phyloP scores from a whole-genome alignment of 345 rosid species.

The Chamaenerion angustifolium region DNA sequence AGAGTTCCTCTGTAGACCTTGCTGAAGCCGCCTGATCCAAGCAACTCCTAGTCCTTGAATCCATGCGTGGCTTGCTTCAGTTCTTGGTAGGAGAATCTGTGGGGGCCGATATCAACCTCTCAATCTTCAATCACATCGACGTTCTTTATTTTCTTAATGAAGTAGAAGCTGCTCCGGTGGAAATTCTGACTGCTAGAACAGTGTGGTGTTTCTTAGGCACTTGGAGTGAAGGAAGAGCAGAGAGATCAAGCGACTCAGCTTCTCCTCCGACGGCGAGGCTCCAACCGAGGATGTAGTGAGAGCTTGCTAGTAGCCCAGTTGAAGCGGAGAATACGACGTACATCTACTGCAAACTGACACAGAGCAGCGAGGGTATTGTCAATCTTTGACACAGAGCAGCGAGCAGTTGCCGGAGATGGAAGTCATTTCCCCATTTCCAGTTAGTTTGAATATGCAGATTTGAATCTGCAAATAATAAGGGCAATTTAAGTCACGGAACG shows the following conservation, averaged over 20 bases:
- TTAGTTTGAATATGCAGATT: no score
- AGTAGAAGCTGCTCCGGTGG: constrained; percentile 18
- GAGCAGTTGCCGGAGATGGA: no score
- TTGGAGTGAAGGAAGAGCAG: constrained; percentile 56
- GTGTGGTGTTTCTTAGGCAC: constrained; percentile 16
- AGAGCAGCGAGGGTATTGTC: no score
- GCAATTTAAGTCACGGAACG: no score
- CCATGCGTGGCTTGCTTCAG: constrained; percentile 60
- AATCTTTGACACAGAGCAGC: no score
- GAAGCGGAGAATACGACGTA: constrained; percentile 83
- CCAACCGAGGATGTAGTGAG: constrained; percentile 81
- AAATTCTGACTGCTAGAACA: constrained; percentile 18
- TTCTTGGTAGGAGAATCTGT: constrained; percentile 50
- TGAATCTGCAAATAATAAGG: no score
- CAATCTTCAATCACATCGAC: constrained; percentile 63
- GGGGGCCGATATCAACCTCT: constrained; percentile 74
- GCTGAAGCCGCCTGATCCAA: constrained; percentile 81
- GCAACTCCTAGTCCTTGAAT: constrained; percentile 50
- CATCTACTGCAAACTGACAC: no score
- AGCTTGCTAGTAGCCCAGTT: constrained; percentile 69
- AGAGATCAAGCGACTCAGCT: constrained; percentile 34
- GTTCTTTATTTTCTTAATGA: constrained; percentile 28
- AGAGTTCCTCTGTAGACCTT: constrained; percentile 64
- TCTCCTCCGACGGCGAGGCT: constrained; percentile 52
- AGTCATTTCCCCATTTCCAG: no score